These are phyloP conservation scores for Kodamaea leandrae DNA, from an alignment of 805 yeast species.

Conservation along the genomic window DNA sequence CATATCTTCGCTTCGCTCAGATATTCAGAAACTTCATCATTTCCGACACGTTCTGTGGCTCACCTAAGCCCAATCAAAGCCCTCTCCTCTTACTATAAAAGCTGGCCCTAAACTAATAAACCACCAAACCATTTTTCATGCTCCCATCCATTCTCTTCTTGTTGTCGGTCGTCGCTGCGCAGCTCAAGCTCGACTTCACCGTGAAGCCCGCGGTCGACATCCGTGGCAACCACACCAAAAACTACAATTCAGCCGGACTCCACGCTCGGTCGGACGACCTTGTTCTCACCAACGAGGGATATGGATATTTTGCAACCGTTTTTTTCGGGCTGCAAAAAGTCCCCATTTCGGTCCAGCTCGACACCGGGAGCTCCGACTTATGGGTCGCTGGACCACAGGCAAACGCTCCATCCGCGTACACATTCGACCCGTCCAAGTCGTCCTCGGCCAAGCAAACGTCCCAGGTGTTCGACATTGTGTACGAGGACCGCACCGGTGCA, in stretches of 20 bases:
- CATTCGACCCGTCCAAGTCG: constrained; percentile 5
- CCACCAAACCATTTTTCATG: too few relatives aligned
- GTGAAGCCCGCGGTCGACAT: neutral
- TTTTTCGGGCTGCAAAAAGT: neutral
- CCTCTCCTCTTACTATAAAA: too few relatives aligned
- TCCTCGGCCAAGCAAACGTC: constrained; percentile 6
- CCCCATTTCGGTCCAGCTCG: neutral
- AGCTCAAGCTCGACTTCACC: constrained; percentile 1
- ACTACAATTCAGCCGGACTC: neutral
- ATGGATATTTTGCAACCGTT: neutral
- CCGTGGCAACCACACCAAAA: neutral
- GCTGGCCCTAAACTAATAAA: too few relatives aligned
- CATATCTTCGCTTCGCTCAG: too few relatives aligned
- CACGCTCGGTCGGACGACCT: neutral
- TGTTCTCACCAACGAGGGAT: neutral
- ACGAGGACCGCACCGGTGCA: constrained; percentile 5
- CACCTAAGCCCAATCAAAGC: too few relatives aligned
- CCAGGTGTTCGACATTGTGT: neutral
- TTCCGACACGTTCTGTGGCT: too few relatives aligned
- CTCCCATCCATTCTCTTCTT: too few relatives aligned
- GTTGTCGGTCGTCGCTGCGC: too few relatives aligned
- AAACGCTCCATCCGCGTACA: neutral
- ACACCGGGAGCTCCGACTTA: constrained; percentile 5
- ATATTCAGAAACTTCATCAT: too few relatives aligned
- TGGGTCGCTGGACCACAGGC: constrained; percentile 3